Percentiles rank a stretch among this genome's conserved stretches.
These are phyloP conservation scores for Mycena amicta DNA, from an alignment of 768 basidiomycete genomes.

Conservation along the genomic window DNA sequence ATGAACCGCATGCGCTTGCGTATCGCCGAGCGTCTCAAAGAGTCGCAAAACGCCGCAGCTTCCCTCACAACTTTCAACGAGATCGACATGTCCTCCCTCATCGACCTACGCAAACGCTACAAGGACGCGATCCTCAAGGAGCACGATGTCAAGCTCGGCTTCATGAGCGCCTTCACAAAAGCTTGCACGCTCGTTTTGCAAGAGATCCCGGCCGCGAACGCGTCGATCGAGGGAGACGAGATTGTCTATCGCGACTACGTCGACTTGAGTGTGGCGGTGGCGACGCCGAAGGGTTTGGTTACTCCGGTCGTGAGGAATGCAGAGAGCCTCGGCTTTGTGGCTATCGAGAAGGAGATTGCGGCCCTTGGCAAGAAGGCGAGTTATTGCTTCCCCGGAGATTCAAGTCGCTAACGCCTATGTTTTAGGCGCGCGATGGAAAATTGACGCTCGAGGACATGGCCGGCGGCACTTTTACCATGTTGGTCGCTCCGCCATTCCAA, in stretches of 20 bases:
- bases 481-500: slow-evolving; percentile 26
- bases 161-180: slow-evolving; percentile 96
- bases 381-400: slow-evolving; percentile 3
- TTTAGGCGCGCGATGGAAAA: slow-evolving; percentile 85
- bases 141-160: slow-evolving; percentile 95
- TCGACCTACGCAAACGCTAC: slow-evolving; percentile 91
- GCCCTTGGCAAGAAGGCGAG: slow-evolving; percentile 84
- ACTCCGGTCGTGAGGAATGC: slow-evolving; percentile 94
- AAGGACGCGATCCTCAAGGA: slow-evolving; percentile 90
- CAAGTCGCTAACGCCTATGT: slow-evolving; percentile 5
- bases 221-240: slow-evolving; percentile 90
- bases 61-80: slow-evolving; percentile 99
- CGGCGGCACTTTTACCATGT: slow-evolving; percentile 99
- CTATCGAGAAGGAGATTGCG: slow-evolving; percentile 93
- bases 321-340: slow-evolving; percentile 82
- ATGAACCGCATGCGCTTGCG: slow-evolving; percentile 99
- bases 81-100: slow-evolving; percentile 96
- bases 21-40: slow-evolving; percentile 96
- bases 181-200: slow-evolving; percentile 82
- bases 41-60: slow-evolving; percentile 96
- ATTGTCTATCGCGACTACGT: slow-evolving; percentile 93
- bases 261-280: slow-evolving; percentile 94
- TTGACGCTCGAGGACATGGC: slow-evolving; percentile 98
- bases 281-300: slow-evolving; percentile 96
- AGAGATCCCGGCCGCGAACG: slow-evolving; percentile 94